These are phyloP conservation scores for Biscogniauxia marginata DNA, from an alignment of 2,329 filamentous ascomycete species.

Conservation along the genomic window DNA sequence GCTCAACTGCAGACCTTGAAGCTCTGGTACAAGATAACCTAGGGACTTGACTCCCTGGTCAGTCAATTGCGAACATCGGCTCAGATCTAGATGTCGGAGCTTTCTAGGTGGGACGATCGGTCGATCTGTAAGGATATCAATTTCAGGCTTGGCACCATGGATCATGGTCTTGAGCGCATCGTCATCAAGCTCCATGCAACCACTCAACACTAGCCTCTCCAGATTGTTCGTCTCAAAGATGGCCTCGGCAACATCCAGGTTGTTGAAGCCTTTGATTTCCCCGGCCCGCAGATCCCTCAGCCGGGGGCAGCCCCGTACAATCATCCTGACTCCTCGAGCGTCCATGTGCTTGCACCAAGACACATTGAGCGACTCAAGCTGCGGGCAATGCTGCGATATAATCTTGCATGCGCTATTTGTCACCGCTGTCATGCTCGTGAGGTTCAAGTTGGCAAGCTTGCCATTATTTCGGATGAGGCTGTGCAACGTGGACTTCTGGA, in stretches of 20 bases:
- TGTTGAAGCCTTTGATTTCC: conserved; percentile 78
- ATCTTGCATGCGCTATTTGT: conserved; percentile 85
- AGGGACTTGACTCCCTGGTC: conserved; percentile 69
- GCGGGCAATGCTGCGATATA: conserved; percentile 75
- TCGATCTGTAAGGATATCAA: conserved; percentile 76
- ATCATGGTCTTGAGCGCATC: conserved; percentile 71
- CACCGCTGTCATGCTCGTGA: conserved; percentile 77
- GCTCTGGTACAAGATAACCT: conserved; percentile 70
- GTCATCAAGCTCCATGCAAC: conserved; percentile 77
- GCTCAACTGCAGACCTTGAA: conserved; percentile 81
- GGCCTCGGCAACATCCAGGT: conserved; percentile 66
- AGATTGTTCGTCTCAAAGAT: conserved; percentile 80
- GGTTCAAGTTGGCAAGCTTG: conserved; percentile 77
- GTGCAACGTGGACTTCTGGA: conserved; percentile 74
- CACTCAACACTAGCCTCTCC: conserved; percentile 77
- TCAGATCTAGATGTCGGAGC: conserved; percentile 82
- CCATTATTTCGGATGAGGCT: conserved; percentile 73
- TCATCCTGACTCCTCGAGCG: conserved; percentile 68
- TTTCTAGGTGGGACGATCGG: conserved; percentile 75
- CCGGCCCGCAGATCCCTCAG: conserved; percentile 79
- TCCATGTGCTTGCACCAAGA: conserved; percentile 92
- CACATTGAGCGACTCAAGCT: conserved; percentile 81
- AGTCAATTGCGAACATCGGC: conserved; percentile 73
- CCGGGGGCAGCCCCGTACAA: conserved; percentile 70
- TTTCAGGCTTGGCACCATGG: conserved; percentile 71